Evolutionary conservation across 2,329 filamentous ascomycete species (phyloP), one percentile per base, ranked within the genome.

Genomic region (Ophiostoma populinum): DNA sequence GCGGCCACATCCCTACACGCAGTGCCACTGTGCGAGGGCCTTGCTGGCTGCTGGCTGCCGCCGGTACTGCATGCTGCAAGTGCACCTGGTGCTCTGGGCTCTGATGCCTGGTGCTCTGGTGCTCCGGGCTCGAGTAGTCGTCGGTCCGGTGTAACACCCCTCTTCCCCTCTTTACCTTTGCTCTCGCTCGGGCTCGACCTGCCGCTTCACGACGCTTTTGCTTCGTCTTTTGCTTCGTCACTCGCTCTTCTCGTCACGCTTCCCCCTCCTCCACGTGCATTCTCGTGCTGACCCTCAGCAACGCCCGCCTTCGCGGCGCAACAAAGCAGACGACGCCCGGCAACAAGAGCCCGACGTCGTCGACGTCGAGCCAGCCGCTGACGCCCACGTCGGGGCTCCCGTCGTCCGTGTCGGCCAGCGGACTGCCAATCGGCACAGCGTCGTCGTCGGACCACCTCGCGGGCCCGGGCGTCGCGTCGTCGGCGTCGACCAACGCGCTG

Each of bases 301-400:
- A 43, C 35, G 42, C 42, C 35, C 41, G 39, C 38, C 37, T 42
- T 18, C 38, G 41, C 13, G 41, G 41, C 26, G 38, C 36, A 16
- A 20, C 39, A 13, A 24, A 29, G 19, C 38, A 22, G 19, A 24
- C 27, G 30, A 40, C 21, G 33, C 31, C 31, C 29, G 35, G 29
- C 34, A 40, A 34, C 31, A 38, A 34, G 37, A 41, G 41, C 30
- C 37, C 41, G 17, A 41, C 42, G 12, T 35, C 35, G 24, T 39
- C 42, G 17, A 40, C 38, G 11, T 39, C 42, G 5, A 38, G 36
- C 31, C 34, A 40, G 26, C 35, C 40, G n/a, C 35, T 35, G 28
- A 63, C 65, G 45, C 61, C 63, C 43, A 62, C 57, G 46, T 39
- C 39, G 21, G 34, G 24, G 13, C 8, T 30, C 11, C 34, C 31